Evolutionary conservation across 2,329 filamentous ascomycete species (phyloP).

Genomic region (Aspergillus brasiliensis): DNA sequence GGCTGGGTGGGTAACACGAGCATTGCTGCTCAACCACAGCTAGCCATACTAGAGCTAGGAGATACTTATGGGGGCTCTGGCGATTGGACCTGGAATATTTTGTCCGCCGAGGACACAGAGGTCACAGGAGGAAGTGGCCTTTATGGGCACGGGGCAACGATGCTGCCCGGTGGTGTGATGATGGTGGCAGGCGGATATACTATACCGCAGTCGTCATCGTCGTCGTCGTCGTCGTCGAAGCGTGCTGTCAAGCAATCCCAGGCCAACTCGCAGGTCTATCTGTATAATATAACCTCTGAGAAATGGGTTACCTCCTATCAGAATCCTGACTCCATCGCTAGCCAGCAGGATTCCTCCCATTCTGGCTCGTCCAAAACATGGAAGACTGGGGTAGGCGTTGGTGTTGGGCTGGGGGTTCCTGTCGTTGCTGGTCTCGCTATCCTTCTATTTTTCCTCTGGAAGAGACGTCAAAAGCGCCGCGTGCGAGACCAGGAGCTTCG

Average conservation of each 20-base stretch:
- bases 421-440: conserved; percentile 52
- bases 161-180: conserved; percentile 64
- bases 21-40: conserved; percentile 76
- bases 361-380: conserved; percentile 34
- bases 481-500: conserved; percentile 58
- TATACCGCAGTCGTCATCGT: conserved; percentile 42
- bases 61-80: conserved; percentile 65
- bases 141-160: conserved; percentile 63
- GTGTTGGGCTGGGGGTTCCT: conserved; percentile 65
- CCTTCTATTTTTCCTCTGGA: conserved; percentile 54
- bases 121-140: conserved; percentile 51
- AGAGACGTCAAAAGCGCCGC: conserved; percentile 47
- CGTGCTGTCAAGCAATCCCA: conserved; percentile 34
- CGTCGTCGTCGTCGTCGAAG: conserved; percentile 35
- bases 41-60: conserved; percentile 75
- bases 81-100: conserved; percentile 49
- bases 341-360: conserved; percentile 16
- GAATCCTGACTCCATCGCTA: conserved; percentile 39
- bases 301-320: conserved; percentile 61
- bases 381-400: conserved; percentile 64
- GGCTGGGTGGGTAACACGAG: conserved; percentile 87
- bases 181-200: conserved; percentile 62
- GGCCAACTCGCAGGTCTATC: conserved; percentile 52
- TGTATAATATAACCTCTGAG: conserved; percentile 65
- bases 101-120: conserved; percentile 41